phyloP scores from a whole-genome alignment of 805 yeast species.

The Nakazawaea anatomiae region DNA sequence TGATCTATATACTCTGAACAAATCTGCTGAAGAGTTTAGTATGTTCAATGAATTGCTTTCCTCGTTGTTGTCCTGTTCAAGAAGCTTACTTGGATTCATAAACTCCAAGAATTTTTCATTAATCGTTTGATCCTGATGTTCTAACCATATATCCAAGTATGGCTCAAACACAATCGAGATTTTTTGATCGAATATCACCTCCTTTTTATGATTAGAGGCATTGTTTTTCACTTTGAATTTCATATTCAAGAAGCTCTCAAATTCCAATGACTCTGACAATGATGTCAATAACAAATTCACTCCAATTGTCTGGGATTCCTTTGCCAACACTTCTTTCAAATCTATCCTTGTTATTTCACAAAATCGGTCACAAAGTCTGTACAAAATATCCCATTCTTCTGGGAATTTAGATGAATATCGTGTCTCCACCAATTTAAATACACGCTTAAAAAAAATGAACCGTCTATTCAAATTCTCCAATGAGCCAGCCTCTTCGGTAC shows the following conservation, averaged over 20 bases:
- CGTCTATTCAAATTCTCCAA: slow-evolving; percentile 81
- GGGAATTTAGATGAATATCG: slow-evolving; percentile 57
- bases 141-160: slow-evolving; percentile 77
- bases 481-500: slow-evolving; percentile 90
- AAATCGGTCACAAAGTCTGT: slow-evolving; percentile 54
- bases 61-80: slow-evolving; percentile 26
- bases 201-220: slow-evolving; percentile 18
- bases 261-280: slow-evolving; percentile 73
- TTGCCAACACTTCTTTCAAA: slow-evolving; percentile 44
- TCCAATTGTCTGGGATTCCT: slow-evolving; percentile 37
- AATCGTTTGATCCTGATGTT: slow-evolving; percentile 68
- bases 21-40: slow-evolving; percentile 79
- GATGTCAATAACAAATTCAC: slow-evolving; percentile 65
- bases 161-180: slow-evolving; percentile 79
- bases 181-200: slow-evolving; percentile 29
- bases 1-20: slow-evolving; percentile 73
- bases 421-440: slow-evolving; percentile 53
- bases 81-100: slow-evolving; percentile 50
- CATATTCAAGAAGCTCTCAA: slow-evolving; percentile 69
- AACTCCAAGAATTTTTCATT: slow-evolving; percentile 60
- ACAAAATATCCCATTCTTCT: slow-evolving; percentile 61
- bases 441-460: slow-evolving; percentile 72
- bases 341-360: slow-evolving; percentile 68
- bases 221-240: slow-evolving; percentile 39
- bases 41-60: slow-evolving; percentile 56